Base-by-base conservation (phyloP, 257 asterid genomes). In the Ehretia macrophylla region DNA sequence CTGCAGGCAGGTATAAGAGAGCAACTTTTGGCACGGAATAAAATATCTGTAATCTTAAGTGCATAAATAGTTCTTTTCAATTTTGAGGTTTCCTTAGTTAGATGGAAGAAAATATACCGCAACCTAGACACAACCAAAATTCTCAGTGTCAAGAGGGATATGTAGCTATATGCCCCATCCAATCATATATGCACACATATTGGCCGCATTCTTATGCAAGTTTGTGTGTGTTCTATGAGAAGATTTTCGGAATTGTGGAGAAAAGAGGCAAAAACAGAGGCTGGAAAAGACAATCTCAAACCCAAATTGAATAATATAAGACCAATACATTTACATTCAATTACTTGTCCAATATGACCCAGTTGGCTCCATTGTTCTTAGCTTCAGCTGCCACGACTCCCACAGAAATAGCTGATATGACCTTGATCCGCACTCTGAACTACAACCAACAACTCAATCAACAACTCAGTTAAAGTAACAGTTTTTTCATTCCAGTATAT, bases 331-430 rank as follows among this genome's bases (percentile, higher is more conserved):
- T 81, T 71, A 72, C 68, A 77, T 72, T 75, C 66, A 78, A 79
- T 82, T 87, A 87, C 97, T 78, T 90, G 88, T 90, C 97, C 86
- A 90, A 77, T 62, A 90, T 60, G 70, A 90, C 93, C 97, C 97
- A 90, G 54, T 77, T 81, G 49, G 89, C 88, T 14, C 71, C 75
- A 64, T 57, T 74, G 64, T 71, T 75, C 75, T 78, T 81, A 20
- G 95, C 95, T 83, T 86, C 96, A 61, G 89, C 81, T 40, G 95
- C 85, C 60, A 90, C 95, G 8, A 75, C 75, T 49, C 96, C 97
- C 50, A 75, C 62, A 72, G 82, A 77, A 16, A 59, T 60, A 54
- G 83, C 81, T 48, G 93, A 78, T 44, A 90, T 79, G 27, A 87
- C 92, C 79, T 84, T 90, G 70, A 90, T 83, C 69, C 68, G 87